Evolutionary conservation across 2,329 filamentous ascomycete species (phyloP).

Genomic region (Ophiosphaerella narmari): DNA sequence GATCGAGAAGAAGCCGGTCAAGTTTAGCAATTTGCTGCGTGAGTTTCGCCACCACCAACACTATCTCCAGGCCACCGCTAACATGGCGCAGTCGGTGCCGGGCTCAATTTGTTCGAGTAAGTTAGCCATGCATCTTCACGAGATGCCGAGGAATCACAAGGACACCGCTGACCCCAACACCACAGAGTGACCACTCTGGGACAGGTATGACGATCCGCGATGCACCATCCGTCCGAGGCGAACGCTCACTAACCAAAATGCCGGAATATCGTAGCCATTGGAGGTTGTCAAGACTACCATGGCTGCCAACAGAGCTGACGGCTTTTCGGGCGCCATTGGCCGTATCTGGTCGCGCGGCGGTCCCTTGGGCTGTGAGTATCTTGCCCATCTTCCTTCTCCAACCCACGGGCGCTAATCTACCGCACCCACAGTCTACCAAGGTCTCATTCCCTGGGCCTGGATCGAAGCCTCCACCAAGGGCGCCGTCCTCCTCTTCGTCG

Average conservation of each 20-base stretch:
- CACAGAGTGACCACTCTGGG: slow-evolving; percentile 68
- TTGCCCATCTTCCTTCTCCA: no score
- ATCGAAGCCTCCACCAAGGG: slow-evolving; percentile 99
- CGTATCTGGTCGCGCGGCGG: slow-evolving; percentile 95
- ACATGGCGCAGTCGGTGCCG: slow-evolving; percentile 69
- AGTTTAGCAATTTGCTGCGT: slow-evolving; percentile 97
- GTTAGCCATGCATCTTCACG: slow-evolving; percentile 30
- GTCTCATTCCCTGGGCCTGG: slow-evolving; percentile 94
- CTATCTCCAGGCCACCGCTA: slow-evolving; percentile 15
- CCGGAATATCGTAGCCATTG: slow-evolving; percentile 68
- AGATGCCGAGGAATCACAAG: neutral
- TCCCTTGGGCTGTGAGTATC: slow-evolving; percentile 82
- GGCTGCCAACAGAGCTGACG: slow-evolving; percentile 92
- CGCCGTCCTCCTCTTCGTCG: slow-evolving; percentile 97
- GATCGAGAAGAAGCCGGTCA: slow-evolving; percentile 99
- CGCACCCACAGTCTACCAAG: slow-evolving; percentile 82
- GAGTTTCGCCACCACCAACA: slow-evolving; percentile 35
- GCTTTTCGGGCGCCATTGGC: slow-evolving; percentile 77
- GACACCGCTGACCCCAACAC: slow-evolving; percentile 13
- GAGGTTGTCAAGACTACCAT: slow-evolving; percentile 99
- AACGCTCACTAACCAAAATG: no score
- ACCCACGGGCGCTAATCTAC: slow-evolving; percentile 15
- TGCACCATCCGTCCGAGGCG: neutral
- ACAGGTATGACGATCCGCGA: slow-evolving; percentile 53
- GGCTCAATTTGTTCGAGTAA: slow-evolving; percentile 93